Conservation (phyloP, 208 protist genomes). For the Acanthamoeba royreba region DNA sequence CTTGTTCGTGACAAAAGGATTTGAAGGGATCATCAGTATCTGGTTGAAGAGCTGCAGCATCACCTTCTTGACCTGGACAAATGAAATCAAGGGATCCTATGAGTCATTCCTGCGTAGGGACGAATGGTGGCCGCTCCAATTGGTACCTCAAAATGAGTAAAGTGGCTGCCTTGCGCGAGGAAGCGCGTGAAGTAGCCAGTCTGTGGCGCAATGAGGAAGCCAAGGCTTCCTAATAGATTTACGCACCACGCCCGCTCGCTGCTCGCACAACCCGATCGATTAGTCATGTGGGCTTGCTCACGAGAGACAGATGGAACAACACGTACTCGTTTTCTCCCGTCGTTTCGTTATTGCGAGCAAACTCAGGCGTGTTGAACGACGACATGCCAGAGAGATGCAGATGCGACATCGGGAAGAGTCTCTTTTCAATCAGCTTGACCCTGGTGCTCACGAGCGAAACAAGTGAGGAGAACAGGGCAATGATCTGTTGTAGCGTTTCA, state of each 20-base stretch:
- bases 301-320: too few relatives aligned
- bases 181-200: slow-evolving; percentile 17
- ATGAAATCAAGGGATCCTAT: too few relatives aligned
- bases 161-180: slow-evolving; percentile 32
- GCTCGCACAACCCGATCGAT: too few relatives aligned
- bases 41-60: slow-evolving; percentile 36
- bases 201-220: slow-evolving; percentile 1
- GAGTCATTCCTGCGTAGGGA: too few relatives aligned
- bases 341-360: too few relatives aligned
- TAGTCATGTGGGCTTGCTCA: too few relatives aligned
- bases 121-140: too few relatives aligned
- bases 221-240: neutral
- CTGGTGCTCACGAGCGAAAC: neutral
- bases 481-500: neutral
- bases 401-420: neutral
- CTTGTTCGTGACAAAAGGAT: slow-evolving; percentile 13
- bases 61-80: slow-evolving; percentile 46
- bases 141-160: slow-evolving; percentile 6
- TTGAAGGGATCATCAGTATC: slow-evolving; percentile 2
- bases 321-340: neutral
- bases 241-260: neutral
- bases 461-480: neutral
- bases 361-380: neutral
- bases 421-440: neutral
- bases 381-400: too few relatives aligned